Conservation (phyloP, 2,329 filamentous ascomycete genomes). For the Calycina marina region DNA sequence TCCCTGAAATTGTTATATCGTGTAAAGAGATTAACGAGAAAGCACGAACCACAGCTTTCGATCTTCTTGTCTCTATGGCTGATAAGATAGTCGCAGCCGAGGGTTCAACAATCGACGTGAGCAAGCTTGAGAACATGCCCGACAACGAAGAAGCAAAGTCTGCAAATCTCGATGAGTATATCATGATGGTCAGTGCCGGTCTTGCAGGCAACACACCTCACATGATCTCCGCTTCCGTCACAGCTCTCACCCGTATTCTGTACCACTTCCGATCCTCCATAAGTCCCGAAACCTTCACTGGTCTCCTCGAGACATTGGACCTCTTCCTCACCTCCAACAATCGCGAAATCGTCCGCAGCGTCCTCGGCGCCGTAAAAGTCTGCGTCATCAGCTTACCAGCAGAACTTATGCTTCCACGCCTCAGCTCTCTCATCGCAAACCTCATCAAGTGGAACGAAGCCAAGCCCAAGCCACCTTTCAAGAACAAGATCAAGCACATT, state of each 20-base stretch:
- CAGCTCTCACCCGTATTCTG: conserved; percentile 79
- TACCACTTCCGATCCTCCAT: conserved; percentile 75
- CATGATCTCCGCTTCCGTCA: conserved; percentile 97
- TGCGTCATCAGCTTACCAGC: conserved; percentile 76
- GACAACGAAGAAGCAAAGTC: conserved; percentile 60
- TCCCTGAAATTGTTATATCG: conserved; percentile 89
- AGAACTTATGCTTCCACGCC: conserved; percentile 62
- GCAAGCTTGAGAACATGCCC: conserved; percentile 77
- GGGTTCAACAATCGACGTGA: conserved; percentile 66
- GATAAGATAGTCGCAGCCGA: conserved; percentile 55
- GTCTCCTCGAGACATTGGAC: conserved; percentile 88
- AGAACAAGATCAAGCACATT: conserved; percentile 95
- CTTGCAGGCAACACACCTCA: conserved; percentile 85
- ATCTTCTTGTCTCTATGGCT: conserved; percentile 78
- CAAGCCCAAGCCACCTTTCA: conserved; percentile 95
- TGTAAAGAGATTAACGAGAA: conserved; percentile 98
- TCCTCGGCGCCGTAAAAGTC: conserved; percentile 93
- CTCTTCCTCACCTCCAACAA: conserved; percentile 94
- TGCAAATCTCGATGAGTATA: conserved; percentile 84
- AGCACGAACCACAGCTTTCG: conserved; percentile 77
- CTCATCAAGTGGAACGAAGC: conserved; percentile 86
- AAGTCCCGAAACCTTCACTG: conserved; percentile 53
- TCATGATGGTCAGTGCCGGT: conserved; percentile 96
- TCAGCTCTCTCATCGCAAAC: conserved; percentile 70
- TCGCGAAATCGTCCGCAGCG: conserved; percentile 87